Percentiles rank a stretch among this genome's conserved stretches.
Conservation (phyloP, 2,329 filamentous ascomycete genomes). For the Falciphora oryzae region DNA sequence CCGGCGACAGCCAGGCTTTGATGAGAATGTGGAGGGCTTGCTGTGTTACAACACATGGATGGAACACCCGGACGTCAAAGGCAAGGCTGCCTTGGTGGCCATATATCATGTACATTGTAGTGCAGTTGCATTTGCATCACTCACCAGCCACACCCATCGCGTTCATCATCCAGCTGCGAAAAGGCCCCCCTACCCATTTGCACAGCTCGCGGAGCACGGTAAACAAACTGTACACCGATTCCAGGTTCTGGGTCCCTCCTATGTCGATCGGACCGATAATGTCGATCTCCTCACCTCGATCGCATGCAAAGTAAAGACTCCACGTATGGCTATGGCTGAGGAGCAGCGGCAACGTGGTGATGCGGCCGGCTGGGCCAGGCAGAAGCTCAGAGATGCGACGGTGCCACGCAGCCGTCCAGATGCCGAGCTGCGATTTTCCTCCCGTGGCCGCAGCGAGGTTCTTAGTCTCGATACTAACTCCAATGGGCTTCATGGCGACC, state of each 20-base stretch:
- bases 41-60: too few relatives aligned
- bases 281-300: not conserved
- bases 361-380: not conserved
- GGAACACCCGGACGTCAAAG: too few relatives aligned
- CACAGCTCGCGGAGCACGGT: not conserved
- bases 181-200: conserved; percentile 4
- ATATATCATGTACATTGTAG: too few relatives aligned
- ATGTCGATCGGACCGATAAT: conserved; percentile 1
- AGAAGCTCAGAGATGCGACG: not conserved
- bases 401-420: conserved; percentile 4
- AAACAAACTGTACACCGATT: not conserved
- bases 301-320: conserved; percentile 4
- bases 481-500: not conserved
- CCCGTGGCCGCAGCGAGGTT: not conserved
- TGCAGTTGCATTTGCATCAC: too few relatives aligned
- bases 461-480: not conserved
- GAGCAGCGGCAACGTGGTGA: not conserved
- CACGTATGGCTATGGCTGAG: not conserved
- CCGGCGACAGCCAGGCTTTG: too few relatives aligned
- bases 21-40: too few relatives aligned
- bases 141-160: not conserved
- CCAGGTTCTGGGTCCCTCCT: not conserved
- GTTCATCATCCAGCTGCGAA: not conserved
- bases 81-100: too few relatives aligned
- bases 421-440: not conserved